Conservation (phyloP, 179 eudicot genomes). For the Heliamphora pulchella region DNA sequence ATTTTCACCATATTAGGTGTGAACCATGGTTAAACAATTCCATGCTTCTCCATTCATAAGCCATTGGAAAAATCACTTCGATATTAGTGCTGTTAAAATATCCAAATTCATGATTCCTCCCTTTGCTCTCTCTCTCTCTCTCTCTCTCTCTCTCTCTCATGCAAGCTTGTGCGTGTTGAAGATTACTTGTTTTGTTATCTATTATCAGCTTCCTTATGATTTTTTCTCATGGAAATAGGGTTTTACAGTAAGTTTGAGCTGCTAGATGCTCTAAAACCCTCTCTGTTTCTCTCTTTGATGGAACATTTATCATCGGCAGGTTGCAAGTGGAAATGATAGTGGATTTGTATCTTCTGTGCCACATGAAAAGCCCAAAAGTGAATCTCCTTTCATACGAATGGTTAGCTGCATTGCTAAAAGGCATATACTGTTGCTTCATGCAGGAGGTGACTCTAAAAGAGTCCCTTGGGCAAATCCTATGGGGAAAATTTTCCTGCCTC, state of each 20-base stretch:
- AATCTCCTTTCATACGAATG: conserved; percentile 26
- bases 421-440: conserved; percentile 89
- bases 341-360: conserved; percentile 23
- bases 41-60: background rate
- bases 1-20: background rate
- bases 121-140: background rate
- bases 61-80: background rate
- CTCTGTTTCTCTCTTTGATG: conserved; percentile 18
- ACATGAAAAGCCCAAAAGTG: conserved; percentile 35
- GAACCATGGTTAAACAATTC: background rate
- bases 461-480: conserved; percentile 99
- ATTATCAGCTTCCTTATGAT: background rate
- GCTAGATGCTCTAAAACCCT: conserved; percentile 11
- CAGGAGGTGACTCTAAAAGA: conserved; percentile 99
- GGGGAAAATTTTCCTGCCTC: conserved; percentile 98
- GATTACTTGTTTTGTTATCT: background rate
- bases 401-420: conserved; percentile 51
- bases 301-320: conserved; percentile 38
- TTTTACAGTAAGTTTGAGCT: conserved; percentile 5
- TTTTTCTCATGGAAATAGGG: background rate
- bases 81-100: background rate
- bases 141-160: background rate
- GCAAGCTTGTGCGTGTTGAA: background rate
- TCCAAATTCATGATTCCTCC: background rate
- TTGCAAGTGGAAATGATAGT: conserved; percentile 24